These are phyloP conservation scores for Tuber melanosporum DNA, from an alignment of 495 filamentous ascomycete species.

Conservation along the genomic window DNA sequence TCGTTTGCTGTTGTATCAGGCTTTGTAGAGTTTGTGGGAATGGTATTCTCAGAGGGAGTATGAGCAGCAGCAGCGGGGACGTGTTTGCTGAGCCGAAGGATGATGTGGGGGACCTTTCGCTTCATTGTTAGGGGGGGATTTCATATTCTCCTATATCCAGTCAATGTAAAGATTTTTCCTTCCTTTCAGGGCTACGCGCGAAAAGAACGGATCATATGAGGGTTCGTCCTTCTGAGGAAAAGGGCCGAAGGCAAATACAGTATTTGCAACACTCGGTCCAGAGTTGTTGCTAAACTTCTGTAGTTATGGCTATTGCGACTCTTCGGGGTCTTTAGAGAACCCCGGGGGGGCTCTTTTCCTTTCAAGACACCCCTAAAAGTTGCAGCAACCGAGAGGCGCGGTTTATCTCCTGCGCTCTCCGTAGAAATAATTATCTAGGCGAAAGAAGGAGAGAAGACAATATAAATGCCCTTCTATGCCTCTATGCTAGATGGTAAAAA, in stretches of 20 bases:
- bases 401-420: not conserved
- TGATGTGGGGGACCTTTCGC: conserved; percentile 41
- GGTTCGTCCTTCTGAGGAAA: not conserved
- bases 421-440: not conserved
- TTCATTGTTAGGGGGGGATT: conserved; percentile 26
- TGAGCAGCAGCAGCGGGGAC: conserved; percentile 23
- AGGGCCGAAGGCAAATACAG: not conserved
- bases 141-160: conserved; percentile 13
- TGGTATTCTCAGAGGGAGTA: conserved; percentile 22
- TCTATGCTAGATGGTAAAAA: not conserved
- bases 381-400: not conserved
- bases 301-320: not conserved
- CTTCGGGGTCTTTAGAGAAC: not conserved
- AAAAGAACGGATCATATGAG: not conserved
- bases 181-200: conserved; percentile 6
- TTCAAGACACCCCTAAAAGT: not conserved
- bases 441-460: not conserved
- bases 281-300: not conserved
- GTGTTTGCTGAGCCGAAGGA: conserved; percentile 41
- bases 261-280: not conserved
- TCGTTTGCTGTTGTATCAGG: conserved; percentile 13
- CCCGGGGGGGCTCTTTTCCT: not conserved
- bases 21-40: conserved; percentile 22
- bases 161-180: conserved; percentile 34
- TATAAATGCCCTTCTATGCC: not conserved